Evolutionary conservation across 371 early-diverging fungal species (phyloP).

Genomic region (Syncephalastrum sp.): DNA sequence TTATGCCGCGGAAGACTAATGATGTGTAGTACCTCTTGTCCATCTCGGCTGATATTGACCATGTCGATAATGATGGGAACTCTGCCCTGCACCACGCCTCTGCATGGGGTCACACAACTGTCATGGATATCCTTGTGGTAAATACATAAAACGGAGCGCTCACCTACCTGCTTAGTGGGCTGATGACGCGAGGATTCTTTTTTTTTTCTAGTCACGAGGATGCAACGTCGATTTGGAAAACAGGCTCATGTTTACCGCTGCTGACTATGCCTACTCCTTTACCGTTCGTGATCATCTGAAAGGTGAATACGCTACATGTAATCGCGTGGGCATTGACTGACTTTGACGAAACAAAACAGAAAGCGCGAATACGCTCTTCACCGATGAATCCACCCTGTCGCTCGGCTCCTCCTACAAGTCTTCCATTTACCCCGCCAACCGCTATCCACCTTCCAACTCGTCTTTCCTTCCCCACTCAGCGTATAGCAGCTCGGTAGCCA

Average conservation of each 20-base stretch:
- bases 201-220: conserved; percentile 31
- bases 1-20: not conserved
- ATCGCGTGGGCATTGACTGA: too few species aligned
- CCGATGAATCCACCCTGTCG: conserved; percentile 37
- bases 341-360: conserved; percentile 11
- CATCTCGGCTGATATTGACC: conserved; percentile 51
- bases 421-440: conserved; percentile 18
- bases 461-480: conserved; percentile 16
- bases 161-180: too few species aligned
- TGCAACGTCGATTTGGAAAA: conserved; percentile 50
- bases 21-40: conserved; percentile 40
- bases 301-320: conserved; percentile 15
- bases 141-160: not conserved
- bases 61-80: conserved; percentile 52
- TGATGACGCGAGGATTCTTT: too few species aligned
- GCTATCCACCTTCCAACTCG: conserved; percentile 36
- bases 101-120: conserved; percentile 49
- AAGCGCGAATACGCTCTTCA: conserved; percentile 32
- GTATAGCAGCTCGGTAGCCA: conserved; percentile 20
- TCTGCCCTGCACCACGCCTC: conserved; percentile 53
- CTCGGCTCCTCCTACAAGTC: conserved; percentile 33
- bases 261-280: conserved; percentile 46
- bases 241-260: conserved; percentile 32
- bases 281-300: conserved; percentile 41
- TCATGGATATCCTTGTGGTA: conserved; percentile 48